Percentiles rank a stretch among this genome's conserved stretches.
Conservation (phyloP, 495 filamentous ascomycete genomes). For the Mytilinidion resinicola region DNA sequence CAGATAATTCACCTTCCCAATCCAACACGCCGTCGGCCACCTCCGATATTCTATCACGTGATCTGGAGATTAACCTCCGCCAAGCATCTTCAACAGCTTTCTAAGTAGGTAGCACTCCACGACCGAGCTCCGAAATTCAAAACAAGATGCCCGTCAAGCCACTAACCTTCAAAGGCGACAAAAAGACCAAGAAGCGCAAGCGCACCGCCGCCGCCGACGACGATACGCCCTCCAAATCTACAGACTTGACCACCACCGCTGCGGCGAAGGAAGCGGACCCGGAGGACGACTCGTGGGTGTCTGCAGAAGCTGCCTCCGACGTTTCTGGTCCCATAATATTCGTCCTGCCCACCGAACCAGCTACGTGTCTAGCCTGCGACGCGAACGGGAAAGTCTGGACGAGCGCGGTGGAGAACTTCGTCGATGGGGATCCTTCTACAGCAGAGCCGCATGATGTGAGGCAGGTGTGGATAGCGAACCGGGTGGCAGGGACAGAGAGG, state of each 20-base stretch:
- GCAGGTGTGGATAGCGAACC: conserved; percentile 90
- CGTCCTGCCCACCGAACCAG: conserved; percentile 61
- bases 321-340: conserved; percentile 80
- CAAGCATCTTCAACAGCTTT: too few species aligned
- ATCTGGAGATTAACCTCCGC: too few species aligned
- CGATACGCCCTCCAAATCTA: conserved; percentile 34
- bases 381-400: conserved; percentile 77
- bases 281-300: conserved; percentile 84
- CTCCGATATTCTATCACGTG: too few species aligned
- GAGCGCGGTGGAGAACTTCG: conserved; percentile 70
- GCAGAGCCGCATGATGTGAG: conserved; percentile 92
- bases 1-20: too few species aligned
- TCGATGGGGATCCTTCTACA: conserved; percentile 67
- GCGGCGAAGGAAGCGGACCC: conserved; percentile 37
- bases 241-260: conserved; percentile 36
- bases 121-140: neutral
- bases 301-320: conserved; percentile 67
- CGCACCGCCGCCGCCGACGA: conserved; percentile 40
- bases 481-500: conserved; percentile 71
- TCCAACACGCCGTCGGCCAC: too few species aligned
- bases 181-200: conserved; percentile 89
- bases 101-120: neutral
- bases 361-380: conserved; percentile 75
- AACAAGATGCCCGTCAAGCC: conserved; percentile 59
- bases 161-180: conserved; percentile 93